phyloP scores from a whole-genome alignment of 345 rosid genomes.

The Boechera stricta region DNA sequence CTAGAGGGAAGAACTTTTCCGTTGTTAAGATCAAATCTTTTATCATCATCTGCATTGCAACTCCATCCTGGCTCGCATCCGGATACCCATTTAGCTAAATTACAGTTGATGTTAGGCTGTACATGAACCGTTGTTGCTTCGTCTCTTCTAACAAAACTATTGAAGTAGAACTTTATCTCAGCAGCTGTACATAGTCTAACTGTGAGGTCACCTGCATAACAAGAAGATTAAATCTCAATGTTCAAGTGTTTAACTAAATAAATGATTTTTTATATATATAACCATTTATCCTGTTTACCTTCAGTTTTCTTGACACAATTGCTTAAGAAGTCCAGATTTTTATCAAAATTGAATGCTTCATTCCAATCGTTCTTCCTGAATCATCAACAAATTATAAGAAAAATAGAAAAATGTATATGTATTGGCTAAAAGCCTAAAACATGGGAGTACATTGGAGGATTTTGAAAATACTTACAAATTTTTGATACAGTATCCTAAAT shows the following conservation, averaged over 20 bases:
- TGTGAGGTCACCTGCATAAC: slow-evolving; percentile 67
- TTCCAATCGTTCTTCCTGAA: slow-evolving; percentile 78
- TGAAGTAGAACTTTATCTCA: slow-evolving; percentile 76
- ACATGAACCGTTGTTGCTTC: slow-evolving; percentile 47
- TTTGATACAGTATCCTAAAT: slow-evolving; percentile 72
- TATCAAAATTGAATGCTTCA: slow-evolving; percentile 71
- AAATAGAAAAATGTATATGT: not conserved
- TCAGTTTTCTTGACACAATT: slow-evolving; percentile 69
- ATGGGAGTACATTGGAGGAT: not conserved
- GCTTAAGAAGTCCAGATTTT: slow-evolving; percentile 61
- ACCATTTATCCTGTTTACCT: slow-evolving; percentile 48
- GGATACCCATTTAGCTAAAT: slow-evolving; percentile 69
- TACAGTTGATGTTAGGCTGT: slow-evolving; percentile 77
- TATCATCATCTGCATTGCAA: slow-evolving; percentile 53
- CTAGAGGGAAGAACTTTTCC: slow-evolving; percentile 59
- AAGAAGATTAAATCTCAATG: not conserved
- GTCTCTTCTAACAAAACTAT: slow-evolving; percentile 51
- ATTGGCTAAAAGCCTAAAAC: not conserved
- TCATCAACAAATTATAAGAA: slow-evolving; percentile 17
- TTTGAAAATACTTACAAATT: slow-evolving; percentile 58
- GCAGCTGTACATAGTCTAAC: slow-evolving; percentile 74
- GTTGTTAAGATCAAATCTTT: slow-evolving; percentile 55
- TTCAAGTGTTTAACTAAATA: not conserved
- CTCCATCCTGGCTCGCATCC: slow-evolving; percentile 99
- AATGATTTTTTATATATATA: not conserved